These are phyloP conservation scores for Plantago major DNA, from an alignment of 257 asterid genomes.

Conservation along the genomic window DNA sequence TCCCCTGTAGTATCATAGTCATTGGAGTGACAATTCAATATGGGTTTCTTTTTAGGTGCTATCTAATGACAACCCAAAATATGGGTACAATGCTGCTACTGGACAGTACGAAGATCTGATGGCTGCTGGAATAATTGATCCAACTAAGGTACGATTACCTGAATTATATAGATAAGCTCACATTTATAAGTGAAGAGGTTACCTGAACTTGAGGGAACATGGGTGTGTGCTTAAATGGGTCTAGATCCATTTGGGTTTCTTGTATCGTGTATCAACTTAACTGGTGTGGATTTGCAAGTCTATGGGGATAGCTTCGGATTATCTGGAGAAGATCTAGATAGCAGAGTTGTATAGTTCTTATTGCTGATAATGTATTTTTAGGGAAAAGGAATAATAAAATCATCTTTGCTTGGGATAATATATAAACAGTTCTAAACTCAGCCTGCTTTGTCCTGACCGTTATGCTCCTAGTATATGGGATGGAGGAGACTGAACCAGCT, in stretches of 20 bases:
- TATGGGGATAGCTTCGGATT: too few species aligned
- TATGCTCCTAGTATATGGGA: neutral
- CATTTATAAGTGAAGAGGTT: neutral
- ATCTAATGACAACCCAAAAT: slow-evolving; percentile 38
- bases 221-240: neutral
- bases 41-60: slow-evolving; percentile 31
- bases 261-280: too few species aligned
- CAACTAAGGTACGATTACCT: slow-evolving; percentile 39
- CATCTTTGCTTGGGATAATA: neutral
- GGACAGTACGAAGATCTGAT: slow-evolving; percentile 50
- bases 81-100: slow-evolving; percentile 62
- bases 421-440: neutral
- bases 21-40: too few species aligned
- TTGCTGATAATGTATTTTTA: neutral
- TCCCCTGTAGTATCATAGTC: too few species aligned
- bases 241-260: neutral
- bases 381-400: neutral
- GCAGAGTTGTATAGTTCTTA: neutral
- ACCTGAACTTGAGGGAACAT: neutral
- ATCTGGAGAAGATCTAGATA: too few species aligned
- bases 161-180: neutral
- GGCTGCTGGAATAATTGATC: slow-evolving; percentile 61
- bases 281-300: too few species aligned
- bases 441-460: too few species aligned
- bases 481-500: neutral